A percentile compares a stretch with the other conserved stretches of the same genome.
Conservation (phyloP, 805 yeast species). For the Teunomyces tritomae region DNA sequence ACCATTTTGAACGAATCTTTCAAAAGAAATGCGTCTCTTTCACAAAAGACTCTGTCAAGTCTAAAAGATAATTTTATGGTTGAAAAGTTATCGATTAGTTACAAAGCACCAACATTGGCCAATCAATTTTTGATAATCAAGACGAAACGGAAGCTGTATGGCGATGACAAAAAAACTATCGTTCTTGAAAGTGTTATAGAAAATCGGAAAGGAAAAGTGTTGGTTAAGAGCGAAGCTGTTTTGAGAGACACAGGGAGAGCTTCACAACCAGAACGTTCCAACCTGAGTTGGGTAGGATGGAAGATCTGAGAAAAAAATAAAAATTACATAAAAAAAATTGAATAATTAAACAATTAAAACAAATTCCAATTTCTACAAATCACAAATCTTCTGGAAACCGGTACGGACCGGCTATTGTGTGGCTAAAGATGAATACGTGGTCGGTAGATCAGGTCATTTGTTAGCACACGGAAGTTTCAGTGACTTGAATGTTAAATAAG, state of each 20-base stretch:
- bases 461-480: background rate
- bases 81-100: slow-evolving; percentile 47
- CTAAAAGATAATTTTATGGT: slow-evolving; percentile 43
- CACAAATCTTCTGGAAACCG: background rate
- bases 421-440: background rate
- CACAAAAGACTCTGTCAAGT: slow-evolving; percentile 27
- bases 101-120: slow-evolving; percentile 72
- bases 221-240: slow-evolving; percentile 58
- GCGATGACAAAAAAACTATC: slow-evolving; percentile 31
- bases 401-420: background rate
- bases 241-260: slow-evolving; percentile 40
- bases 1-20: slow-evolving; percentile 76
- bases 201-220: slow-evolving; percentile 47
- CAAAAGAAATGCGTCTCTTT: slow-evolving; percentile 51
- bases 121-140: slow-evolving; percentile 71
- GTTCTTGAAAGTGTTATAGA: slow-evolving; percentile 53
- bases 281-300: background rate
- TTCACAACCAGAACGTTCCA: slow-evolving; percentile 1
- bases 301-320: background rate
- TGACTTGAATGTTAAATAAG: background rate
- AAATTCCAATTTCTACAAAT: background rate
- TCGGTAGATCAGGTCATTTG: background rate
- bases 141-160: slow-evolving; percentile 36
- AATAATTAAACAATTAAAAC: too few species aligned
- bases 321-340: background rate